Evolutionary conservation across 2,329 filamentous ascomycete genomes (phyloP).

Genomic region (Aureobasidium mangrovei): DNA sequence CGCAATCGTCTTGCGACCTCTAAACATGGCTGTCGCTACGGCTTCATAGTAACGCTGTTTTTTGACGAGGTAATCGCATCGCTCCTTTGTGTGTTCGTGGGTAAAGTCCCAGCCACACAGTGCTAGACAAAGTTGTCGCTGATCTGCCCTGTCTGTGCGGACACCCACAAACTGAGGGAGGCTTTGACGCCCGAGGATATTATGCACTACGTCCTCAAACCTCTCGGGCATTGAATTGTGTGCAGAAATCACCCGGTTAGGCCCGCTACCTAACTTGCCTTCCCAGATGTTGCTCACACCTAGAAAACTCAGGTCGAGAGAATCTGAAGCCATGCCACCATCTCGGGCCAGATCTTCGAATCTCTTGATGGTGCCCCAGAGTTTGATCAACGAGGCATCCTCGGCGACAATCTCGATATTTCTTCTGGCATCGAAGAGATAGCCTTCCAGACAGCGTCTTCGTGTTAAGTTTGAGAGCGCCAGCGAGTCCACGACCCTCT

Average conservation of each 20-base stretch:
- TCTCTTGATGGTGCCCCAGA: conserved; percentile 72
- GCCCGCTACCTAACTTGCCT: conserved; percentile 44
- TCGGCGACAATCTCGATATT: conserved; percentile 62
- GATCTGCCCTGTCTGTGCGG: conserved; percentile 56
- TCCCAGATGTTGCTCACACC: conserved; percentile 70
- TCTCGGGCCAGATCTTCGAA: conserved; percentile 54
- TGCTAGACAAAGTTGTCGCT: conserved; percentile 65
- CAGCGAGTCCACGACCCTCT: conserved; percentile 14
- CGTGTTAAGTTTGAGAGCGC: conserved; percentile 31
- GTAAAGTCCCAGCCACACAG: conserved; percentile 64
- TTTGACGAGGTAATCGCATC: conserved; percentile 43
- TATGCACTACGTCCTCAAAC: conserved; percentile 43
- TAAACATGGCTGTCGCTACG: conserved; percentile 66
- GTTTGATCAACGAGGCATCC: conserved; percentile 64
- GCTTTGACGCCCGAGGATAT: conserved; percentile 54
- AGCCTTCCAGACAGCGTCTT: conserved; percentile 48
- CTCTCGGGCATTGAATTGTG: conserved; percentile 18
- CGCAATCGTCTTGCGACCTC: conserved; percentile 59
- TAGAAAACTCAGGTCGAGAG: conserved; percentile 65
- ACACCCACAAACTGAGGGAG: conserved; percentile 56
- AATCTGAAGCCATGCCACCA: conserved; percentile 60
- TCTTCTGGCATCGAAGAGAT: conserved; percentile 48
- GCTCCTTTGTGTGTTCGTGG: conserved; percentile 40
- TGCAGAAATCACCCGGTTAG: conserved; percentile 18
- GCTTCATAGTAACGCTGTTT: conserved; percentile 60